Evolutionary conservation across 2,329 filamentous ascomycete genomes (phyloP).

Genomic region (Alternaria arborescens): DNA sequence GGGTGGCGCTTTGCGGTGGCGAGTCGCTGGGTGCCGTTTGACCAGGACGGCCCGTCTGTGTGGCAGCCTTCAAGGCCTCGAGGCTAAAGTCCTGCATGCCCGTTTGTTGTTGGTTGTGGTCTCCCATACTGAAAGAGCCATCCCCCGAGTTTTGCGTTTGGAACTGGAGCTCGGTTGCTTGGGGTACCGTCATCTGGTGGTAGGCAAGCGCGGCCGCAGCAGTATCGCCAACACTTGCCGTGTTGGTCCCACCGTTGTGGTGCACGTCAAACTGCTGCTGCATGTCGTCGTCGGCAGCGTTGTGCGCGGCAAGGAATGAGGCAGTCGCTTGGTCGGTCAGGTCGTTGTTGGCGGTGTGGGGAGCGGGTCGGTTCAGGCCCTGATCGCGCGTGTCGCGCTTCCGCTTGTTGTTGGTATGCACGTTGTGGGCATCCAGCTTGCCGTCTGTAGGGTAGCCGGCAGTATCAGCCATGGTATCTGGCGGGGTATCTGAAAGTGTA

Average conservation of each 20-base stretch:
- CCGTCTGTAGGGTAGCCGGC: slow-evolving; percentile 49
- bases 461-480: slow-evolving; percentile 46
- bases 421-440: slow-evolving; percentile 46
- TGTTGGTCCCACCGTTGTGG: slow-evolving; percentile 63
- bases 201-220: slow-evolving; percentile 66
- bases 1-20: slow-evolving; percentile 42
- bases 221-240: slow-evolving; percentile 63
- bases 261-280: slow-evolving; percentile 54
- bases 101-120: slow-evolving; percentile 52
- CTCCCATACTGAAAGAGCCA: slow-evolving; percentile 55
- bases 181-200: slow-evolving; percentile 65
- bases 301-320: slow-evolving; percentile 52
- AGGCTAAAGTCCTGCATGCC: slow-evolving; percentile 54
- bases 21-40: slow-evolving; percentile 46
- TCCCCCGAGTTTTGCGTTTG: slow-evolving; percentile 56
- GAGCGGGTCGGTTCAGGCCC: slow-evolving; percentile 50
- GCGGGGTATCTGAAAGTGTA: not conserved
- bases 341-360: slow-evolving; percentile 44
- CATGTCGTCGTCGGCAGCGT: slow-evolving; percentile 55
- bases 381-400: slow-evolving; percentile 58
- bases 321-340: slow-evolving; percentile 50
- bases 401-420: slow-evolving; percentile 54
- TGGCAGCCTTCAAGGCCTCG: slow-evolving; percentile 60
- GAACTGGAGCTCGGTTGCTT: slow-evolving; percentile 64
- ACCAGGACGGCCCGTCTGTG: slow-evolving; percentile 58